Percentiles rank a stretch among this genome's conserved stretches.
phyloP scores from a whole-genome alignment of 495 filamentous ascomycete genomes.

The Jackrogersella multiformis region DNA sequence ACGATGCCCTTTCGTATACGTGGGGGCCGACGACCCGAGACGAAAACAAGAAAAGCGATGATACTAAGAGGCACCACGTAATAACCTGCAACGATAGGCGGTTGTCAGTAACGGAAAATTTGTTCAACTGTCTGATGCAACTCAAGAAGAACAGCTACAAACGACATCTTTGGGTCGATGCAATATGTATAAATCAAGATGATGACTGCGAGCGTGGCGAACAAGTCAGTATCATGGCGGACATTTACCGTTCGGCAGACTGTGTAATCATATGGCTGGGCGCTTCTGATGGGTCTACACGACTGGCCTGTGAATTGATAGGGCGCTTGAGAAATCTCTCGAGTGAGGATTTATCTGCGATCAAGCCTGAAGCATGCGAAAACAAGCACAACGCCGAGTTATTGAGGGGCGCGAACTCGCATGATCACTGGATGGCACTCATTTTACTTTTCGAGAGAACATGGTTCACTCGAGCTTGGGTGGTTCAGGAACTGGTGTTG shows the following conservation, averaged over 20 bases:
- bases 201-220: slow-evolving; percentile 32
- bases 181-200: slow-evolving; percentile 43
- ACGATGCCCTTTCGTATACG: slow-evolving; percentile 44
- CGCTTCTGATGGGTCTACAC: slow-evolving; percentile 15
- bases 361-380: slow-evolving; percentile 7
- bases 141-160: slow-evolving; percentile 13
- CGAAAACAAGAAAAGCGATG: slow-evolving; percentile 2
- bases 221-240: slow-evolving; percentile 42
- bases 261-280: slow-evolving; percentile 44
- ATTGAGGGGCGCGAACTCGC: slow-evolving; percentile 7
- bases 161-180: slow-evolving; percentile 40
- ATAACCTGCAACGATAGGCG: slow-evolving; percentile 15
- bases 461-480: slow-evolving; percentile 40
- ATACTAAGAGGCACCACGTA: neutral
- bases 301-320: slow-evolving; percentile 28
- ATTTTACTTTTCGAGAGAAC: slow-evolving; percentile 31
- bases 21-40: slow-evolving; percentile 21
- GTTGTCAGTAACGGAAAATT: slow-evolving; percentile 31
- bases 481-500: slow-evolving; percentile 41
- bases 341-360: neutral
- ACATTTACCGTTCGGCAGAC: slow-evolving; percentile 34
- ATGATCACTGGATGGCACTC: slow-evolving; percentile 32
- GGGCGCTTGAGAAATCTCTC: slow-evolving; percentile 1
- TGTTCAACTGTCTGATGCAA: slow-evolving; percentile 35
- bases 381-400: neutral